These are phyloP conservation scores for Sporothrix euskadiensis DNA, from an alignment of 2,329 filamentous ascomycete species.

Conservation along the genomic window DNA sequence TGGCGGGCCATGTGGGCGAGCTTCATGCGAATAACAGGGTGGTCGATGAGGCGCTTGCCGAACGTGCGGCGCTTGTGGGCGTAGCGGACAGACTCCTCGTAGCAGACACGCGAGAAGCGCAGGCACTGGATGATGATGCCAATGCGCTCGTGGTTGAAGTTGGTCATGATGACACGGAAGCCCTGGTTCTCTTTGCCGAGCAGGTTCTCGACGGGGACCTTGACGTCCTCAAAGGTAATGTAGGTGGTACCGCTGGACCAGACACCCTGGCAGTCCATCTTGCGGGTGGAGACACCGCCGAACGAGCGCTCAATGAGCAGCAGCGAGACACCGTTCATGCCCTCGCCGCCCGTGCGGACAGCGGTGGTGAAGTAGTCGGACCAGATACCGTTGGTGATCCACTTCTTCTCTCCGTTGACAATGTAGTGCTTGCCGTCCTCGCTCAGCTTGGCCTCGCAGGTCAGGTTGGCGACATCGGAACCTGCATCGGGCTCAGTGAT, in stretches of 20 bases:
- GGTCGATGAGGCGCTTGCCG: slow-evolving; percentile 92
- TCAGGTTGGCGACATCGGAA: slow-evolving; percentile 91
- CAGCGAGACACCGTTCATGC: slow-evolving; percentile 90
- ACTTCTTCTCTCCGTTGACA: slow-evolving; percentile 99
- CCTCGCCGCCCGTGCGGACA: slow-evolving; percentile 81
- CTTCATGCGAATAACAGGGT: slow-evolving; percentile 96
- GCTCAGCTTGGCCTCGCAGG: slow-evolving; percentile 90
- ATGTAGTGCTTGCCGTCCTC: slow-evolving; percentile 99
- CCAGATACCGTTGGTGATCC: slow-evolving; percentile 99
- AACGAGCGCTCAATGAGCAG: slow-evolving; percentile 85
- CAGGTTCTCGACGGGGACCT: slow-evolving; percentile 98
- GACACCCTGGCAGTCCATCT: slow-evolving; percentile 98
- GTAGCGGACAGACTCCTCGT: slow-evolving; percentile 95
- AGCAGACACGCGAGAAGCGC: slow-evolving; percentile 94
- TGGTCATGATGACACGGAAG: slow-evolving; percentile 98
- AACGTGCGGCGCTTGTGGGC: slow-evolving; percentile 97
- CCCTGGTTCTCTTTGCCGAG: slow-evolving; percentile 98
- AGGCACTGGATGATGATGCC: slow-evolving; percentile 98
- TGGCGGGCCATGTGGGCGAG: slow-evolving; percentile 97
- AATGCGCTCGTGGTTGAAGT: slow-evolving; percentile 99
- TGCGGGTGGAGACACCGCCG: slow-evolving; percentile 85
- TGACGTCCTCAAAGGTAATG: slow-evolving; percentile 97
- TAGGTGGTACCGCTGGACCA: slow-evolving; percentile 96
- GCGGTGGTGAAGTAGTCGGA: slow-evolving; percentile 96
- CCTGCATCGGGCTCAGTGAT: slow-evolving; percentile 97